Evolutionary conservation across 2,329 filamentous ascomycete genomes (phyloP).

Genomic region (Metarhizium sp.): DNA sequence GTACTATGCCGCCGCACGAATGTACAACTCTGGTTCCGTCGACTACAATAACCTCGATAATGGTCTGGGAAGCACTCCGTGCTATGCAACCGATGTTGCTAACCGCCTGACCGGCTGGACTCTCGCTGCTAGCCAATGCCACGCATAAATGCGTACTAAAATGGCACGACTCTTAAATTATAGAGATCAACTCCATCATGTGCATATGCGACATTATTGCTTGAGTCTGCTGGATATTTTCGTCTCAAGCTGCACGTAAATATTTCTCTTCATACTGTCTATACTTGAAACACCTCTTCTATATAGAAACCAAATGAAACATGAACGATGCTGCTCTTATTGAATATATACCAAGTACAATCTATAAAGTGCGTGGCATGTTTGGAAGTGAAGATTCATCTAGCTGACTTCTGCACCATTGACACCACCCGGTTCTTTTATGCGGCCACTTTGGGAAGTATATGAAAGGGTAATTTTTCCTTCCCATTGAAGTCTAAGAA

Average conservation of each 20-base stretch:
- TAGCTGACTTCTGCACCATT: too few relatives aligned
- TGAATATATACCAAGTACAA: too few relatives aligned
- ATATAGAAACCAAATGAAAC: not conserved
- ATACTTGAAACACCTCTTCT: not conserved
- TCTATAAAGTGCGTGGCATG: too few relatives aligned
- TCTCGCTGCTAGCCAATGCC: not conserved
- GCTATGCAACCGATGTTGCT: slow-evolving; percentile 42
- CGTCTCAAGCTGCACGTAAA: not conserved
- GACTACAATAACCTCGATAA: slow-evolving; percentile 25
- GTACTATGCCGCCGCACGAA: slow-evolving; percentile 36
- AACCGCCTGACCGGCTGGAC: slow-evolving; percentile 1
- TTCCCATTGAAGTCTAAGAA: too few relatives aligned
- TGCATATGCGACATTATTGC: not conserved
- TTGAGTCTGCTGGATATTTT: not conserved
- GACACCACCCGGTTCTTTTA: too few relatives aligned
- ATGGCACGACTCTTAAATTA: not conserved
- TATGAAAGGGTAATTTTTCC: too few relatives aligned
- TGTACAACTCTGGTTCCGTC: slow-evolving; percentile 38
- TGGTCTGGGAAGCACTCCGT: slow-evolving; percentile 32
- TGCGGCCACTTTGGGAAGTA: too few relatives aligned
- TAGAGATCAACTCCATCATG: not conserved
- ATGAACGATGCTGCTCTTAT: too few relatives aligned
- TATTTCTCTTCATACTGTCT: not conserved
- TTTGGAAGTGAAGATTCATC: too few relatives aligned
- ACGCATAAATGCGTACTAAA: not conserved